Evolutionary conservation across 164 flowering plant species (phyloP).

Genomic region (Aristolochia fimbriata): DNA sequence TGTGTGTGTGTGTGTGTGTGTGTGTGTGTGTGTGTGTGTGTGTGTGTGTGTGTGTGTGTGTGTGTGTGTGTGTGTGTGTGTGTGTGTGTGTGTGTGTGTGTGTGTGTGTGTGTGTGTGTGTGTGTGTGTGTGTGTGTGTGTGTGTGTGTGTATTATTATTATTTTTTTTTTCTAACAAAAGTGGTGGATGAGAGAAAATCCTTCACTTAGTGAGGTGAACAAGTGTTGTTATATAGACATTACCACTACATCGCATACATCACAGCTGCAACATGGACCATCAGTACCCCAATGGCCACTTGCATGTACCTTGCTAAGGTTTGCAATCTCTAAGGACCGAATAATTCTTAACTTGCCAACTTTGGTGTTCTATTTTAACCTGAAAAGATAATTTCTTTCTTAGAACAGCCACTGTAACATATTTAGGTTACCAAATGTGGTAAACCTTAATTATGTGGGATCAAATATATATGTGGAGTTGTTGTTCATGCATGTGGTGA

Average conservation of each 20-base stretch:
- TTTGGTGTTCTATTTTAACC: neutral
- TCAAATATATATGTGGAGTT: constrained; percentile 6
- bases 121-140: no score
- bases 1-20: no score
- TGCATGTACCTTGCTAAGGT: constrained; percentile 12
- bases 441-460: neutral
- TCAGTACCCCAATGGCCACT: constrained; percentile 2
- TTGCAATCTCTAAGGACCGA: neutral
- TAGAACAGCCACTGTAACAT: neutral
- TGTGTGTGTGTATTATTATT: no score
- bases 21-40: no score
- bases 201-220: constrained; percentile 8
- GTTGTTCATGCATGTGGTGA: constrained; percentile 7
- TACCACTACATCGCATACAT: constrained; percentile 7
- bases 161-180: neutral
- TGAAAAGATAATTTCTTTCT: no score
- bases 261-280: constrained; percentile 6
- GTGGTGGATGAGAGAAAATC: constrained; percentile 11
- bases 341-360: neutral
- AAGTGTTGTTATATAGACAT: constrained; percentile 4
- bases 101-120: no score
- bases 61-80: no score
- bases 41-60: no score
- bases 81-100: no score
- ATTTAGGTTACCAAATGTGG: neutral